These are phyloP conservation scores for Meripilus lineatus DNA, from an alignment of 1,284 basidiomycete genomes.

Conservation along the genomic window DNA sequence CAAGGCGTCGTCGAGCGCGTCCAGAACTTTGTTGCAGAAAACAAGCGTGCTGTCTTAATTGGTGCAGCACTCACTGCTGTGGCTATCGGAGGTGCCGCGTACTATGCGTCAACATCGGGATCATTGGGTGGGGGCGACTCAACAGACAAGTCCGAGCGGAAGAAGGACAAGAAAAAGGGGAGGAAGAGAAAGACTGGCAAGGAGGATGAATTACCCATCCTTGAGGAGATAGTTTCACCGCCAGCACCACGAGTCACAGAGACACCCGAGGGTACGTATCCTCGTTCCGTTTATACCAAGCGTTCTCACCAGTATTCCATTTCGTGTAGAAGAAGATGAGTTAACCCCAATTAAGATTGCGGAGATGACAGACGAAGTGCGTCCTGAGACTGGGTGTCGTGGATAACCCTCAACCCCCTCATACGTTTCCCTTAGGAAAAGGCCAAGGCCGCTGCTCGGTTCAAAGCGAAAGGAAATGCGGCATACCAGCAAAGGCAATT, in stretches of 20 bases:
- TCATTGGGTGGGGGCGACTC: conserved; percentile 28
- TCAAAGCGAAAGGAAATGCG: conserved; percentile 89
- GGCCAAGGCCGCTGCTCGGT: conserved; percentile 65
- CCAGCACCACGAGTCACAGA: conserved; percentile 34
- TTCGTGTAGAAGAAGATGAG: conserved; percentile 2
- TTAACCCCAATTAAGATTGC: conserved; percentile 53
- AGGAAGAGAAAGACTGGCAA: conserved; percentile 56
- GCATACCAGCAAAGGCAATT: conserved; percentile 84
- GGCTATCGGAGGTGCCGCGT: conserved; percentile 74
- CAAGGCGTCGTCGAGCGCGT: conserved; percentile 51
- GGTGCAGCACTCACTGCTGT: conserved; percentile 68
- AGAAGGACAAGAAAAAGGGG: conserved; percentile 50
- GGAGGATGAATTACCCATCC: conserved; percentile 61
- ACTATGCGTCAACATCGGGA: conserved; percentile 61
- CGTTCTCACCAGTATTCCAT: conserved; percentile 14
- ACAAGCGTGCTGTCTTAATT: conserved; percentile 68
- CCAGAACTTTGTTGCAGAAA: conserved; percentile 66
- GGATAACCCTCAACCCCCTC: not conserved
- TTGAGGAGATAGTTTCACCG: conserved; percentile 75
- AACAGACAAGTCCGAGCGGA: conserved; percentile 49
- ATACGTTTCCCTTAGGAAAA: conserved; percentile 53
- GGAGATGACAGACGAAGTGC: conserved; percentile 52
- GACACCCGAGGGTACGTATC: conserved; percentile 32
- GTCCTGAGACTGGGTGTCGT: conserved; percentile 16
- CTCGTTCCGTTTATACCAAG: not conserved